phyloP scores from a whole-genome alignment of 805 yeast genomes.

The Candida sanyiensis region DNA sequence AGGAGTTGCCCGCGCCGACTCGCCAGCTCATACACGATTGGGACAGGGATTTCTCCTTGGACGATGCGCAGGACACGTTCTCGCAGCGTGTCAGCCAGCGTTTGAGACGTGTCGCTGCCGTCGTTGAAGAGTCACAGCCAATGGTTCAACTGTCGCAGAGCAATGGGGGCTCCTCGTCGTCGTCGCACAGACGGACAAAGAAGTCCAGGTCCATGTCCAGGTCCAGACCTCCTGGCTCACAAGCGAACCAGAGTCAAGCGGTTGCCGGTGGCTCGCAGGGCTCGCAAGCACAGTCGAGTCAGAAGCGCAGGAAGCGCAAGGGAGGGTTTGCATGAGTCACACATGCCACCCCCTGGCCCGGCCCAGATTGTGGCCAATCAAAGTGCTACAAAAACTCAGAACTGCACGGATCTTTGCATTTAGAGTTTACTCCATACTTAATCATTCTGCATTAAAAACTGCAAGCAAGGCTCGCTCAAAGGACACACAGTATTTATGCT shows the following conservation, averaged over 20 bases:
- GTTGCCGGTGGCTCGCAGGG: conserved; percentile 1
- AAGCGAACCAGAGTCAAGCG: not conserved
- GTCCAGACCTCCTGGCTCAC: no score
- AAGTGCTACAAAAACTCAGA: no score
- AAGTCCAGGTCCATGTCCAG: no score
- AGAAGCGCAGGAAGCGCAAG: conserved; percentile 14
- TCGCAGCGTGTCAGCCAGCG: conserved; percentile 3
- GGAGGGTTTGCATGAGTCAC: conserved; percentile 20
- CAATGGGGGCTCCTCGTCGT: conserved; percentile 5
- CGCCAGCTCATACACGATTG: conserved; percentile 12
- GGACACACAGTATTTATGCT: no score
- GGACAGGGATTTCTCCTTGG: conserved; percentile 17
- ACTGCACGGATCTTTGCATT: no score
- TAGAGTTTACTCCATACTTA: no score
- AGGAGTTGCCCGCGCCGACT: conserved; percentile 1
- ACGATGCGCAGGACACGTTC: conserved; percentile 10
- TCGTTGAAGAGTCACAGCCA: conserved; percentile 11
- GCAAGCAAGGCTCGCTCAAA: no score
- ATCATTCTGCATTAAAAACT: no score
- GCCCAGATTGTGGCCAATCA: no score
- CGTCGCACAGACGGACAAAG: no score
- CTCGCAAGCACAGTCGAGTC: conserved; percentile 1
- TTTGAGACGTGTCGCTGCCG: conserved; percentile 4
- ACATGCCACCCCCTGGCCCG: no score
- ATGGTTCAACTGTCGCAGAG: conserved; percentile 19